Evolutionary conservation across 176 grass and related monocot genomes (phyloP).

Genomic region (Musa beccarii): DNA sequence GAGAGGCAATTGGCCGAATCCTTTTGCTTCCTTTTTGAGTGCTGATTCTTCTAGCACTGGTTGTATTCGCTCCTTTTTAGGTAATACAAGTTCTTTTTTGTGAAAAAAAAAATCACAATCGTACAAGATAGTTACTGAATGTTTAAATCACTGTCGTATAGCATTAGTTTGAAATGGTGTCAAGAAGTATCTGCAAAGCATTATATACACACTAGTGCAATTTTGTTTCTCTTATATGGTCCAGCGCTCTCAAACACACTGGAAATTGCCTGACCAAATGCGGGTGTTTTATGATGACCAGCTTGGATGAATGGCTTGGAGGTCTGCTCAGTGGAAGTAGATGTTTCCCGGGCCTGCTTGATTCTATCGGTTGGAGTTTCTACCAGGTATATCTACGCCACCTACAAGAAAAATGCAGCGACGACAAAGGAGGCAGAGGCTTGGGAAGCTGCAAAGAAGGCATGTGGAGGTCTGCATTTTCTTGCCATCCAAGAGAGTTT

Average conservation of each 20-base stretch:
- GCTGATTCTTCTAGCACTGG: too few relatives aligned
- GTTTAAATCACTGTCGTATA: too few relatives aligned
- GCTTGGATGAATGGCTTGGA: constrained; percentile 97
- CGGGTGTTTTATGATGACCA: constrained; percentile 23
- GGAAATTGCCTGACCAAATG: background rate
- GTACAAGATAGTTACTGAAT: too few relatives aligned
- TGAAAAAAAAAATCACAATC: too few relatives aligned
- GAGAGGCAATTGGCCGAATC: too few relatives aligned
- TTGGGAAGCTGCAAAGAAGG: constrained; percentile 90
- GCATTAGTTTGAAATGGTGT: too few relatives aligned
- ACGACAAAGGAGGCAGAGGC: constrained; percentile 88
- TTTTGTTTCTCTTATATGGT: too few relatives aligned
- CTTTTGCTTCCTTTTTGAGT: too few relatives aligned
- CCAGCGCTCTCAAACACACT: background rate
- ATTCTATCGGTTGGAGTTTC: constrained; percentile 68
- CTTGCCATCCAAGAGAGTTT: constrained; percentile 81
- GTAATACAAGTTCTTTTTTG: too few relatives aligned
- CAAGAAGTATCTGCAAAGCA: too few relatives aligned
- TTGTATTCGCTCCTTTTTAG: too few relatives aligned
- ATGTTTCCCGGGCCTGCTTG: constrained; percentile 45
- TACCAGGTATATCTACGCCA: constrained; percentile 72
- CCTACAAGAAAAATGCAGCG: constrained; percentile 69
- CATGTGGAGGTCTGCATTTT: constrained; percentile 76
- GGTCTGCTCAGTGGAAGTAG: constrained; percentile 58
- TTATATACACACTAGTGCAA: too few relatives aligned